These are phyloP conservation scores for Penicillium sp. DNA, from an alignment of 2,329 filamentous ascomycete species.

Conservation along the genomic window DNA sequence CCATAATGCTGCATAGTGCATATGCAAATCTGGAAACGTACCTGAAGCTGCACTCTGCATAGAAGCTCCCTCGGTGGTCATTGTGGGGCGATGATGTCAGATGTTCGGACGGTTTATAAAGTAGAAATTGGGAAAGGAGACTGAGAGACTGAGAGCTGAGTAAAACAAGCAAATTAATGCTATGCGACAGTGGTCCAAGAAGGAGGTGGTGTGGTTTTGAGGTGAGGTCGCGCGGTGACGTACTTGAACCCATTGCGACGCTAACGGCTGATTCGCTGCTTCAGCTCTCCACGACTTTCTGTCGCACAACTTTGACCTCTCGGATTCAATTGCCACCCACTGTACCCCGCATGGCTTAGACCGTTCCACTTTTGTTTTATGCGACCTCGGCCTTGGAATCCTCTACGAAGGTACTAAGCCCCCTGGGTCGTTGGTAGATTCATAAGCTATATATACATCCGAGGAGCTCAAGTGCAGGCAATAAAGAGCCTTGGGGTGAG, in stretches of 20 bases:
- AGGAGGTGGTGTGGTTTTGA: slow-evolving; percentile 17
- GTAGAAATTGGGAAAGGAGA: neutral
- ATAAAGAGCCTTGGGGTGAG: too few species aligned
- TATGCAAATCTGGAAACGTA: slow-evolving; percentile 18
- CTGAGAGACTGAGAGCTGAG: too few species aligned
- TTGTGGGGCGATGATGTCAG: slow-evolving; percentile 28
- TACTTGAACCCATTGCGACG: slow-evolving; percentile 30
- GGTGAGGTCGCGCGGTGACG: slow-evolving; percentile 38
- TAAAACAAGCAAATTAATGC: too few species aligned
- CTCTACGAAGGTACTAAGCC: too few species aligned
- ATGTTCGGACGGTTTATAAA: neutral
- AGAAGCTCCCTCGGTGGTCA: slow-evolving; percentile 26
- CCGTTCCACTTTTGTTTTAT: neutral
- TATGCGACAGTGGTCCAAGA: neutral
- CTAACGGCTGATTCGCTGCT: slow-evolving; percentile 27
- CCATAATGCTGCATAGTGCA: neutral
- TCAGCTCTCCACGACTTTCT: slow-evolving; percentile 6
- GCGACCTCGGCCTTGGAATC: neutral
- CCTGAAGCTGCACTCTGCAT: slow-evolving; percentile 20
- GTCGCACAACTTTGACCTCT: slow-evolving; percentile 4
- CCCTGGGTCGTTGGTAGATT: neutral
- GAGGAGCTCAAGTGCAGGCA: too few species aligned
- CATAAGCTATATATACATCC: neutral
- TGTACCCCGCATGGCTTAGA: neutral
- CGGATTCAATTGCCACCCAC: neutral